These are phyloP conservation scores for Rhytidiadelphus loreus DNA, from an alignment of 225 moss, liverwort and hornwort species.

Conservation along the genomic window DNA sequence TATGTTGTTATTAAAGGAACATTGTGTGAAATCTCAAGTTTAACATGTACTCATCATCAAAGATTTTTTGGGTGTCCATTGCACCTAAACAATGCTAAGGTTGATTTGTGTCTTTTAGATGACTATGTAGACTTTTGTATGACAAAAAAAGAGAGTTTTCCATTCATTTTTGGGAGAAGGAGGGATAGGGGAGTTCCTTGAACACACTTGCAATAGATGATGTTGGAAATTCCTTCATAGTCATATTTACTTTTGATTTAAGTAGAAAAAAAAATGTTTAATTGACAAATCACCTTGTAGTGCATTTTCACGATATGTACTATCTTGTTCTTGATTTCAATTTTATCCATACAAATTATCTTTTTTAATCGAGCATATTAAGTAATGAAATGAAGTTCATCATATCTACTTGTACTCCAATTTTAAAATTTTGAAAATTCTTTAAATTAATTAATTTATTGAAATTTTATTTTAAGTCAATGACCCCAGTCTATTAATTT, in stretches of 20 bases:
- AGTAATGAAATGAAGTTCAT: neutral
- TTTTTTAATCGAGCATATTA: neutral
- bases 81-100: no score
- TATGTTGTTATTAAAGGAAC: neutral
- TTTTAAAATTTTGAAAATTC: no score
- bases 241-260: neutral
- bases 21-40: neutral
- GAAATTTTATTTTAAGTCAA: neutral
- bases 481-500: fast-evolving
- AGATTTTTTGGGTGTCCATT: fast-evolving
- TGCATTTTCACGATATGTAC: neutral
- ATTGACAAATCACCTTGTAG: neutral
- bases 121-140: neutral
- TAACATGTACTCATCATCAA: neutral
- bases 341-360: no score
- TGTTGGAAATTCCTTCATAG: neutral
- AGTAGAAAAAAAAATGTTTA: neutral
- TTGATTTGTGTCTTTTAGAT: neutral
- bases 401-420: neutral
- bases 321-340: neutral
- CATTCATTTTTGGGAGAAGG: fast-evolving
- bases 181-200: fast-evolving
- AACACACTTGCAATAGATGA: neutral
- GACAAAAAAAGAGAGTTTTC: fast-evolving
- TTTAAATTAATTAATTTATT: neutral